Evolutionary conservation across 192 early-diverging fungal genomes (phyloP).

Genomic region (Mycoemilia scoparia): DNA sequence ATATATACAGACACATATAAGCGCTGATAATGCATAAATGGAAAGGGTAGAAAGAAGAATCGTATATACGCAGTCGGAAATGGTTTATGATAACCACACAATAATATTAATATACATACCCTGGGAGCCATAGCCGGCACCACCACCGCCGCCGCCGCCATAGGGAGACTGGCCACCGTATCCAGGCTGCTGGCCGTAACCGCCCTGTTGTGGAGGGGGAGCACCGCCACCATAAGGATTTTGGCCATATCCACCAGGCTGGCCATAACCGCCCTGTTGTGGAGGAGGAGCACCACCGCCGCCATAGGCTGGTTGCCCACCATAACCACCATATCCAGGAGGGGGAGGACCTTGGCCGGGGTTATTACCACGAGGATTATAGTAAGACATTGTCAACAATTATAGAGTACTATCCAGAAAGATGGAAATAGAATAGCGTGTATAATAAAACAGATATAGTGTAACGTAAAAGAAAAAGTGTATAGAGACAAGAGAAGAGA

Average conservation of each 20-base stretch:
- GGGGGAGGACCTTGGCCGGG: conserved; percentile 3
- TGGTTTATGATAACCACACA: conserved; percentile 2
- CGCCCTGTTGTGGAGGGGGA: no score
- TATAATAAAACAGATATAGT: conserved; percentile 1
- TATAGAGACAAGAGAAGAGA: conserved; percentile 1
- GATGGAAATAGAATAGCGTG: no score
- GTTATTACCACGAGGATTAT: conserved; percentile 7
- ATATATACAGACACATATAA: conserved; percentile 5
- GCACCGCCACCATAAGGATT: conserved; percentile 1
- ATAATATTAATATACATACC: conserved; percentile 2
- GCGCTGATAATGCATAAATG: neutral
- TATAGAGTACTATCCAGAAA: neutral
- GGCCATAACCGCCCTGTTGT: conserved; percentile 3
- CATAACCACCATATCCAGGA: no score
- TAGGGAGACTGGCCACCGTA: conserved; percentile 1
- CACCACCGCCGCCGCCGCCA: conserved; percentile 1
- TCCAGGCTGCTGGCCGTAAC: conserved; percentile 3
- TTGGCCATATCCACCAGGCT: neutral
- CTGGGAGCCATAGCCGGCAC: conserved; percentile 3
- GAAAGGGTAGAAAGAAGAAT: conserved; percentile 1
- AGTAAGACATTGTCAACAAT: conserved; percentile 15
- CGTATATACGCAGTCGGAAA: neutral
- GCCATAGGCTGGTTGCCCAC: no score
- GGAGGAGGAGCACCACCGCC: conserved; percentile 3
- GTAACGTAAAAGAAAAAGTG: neutral